Conservation (phyloP, 768 basidiomycete genomes). For the Psilocybe azurescens region DNA sequence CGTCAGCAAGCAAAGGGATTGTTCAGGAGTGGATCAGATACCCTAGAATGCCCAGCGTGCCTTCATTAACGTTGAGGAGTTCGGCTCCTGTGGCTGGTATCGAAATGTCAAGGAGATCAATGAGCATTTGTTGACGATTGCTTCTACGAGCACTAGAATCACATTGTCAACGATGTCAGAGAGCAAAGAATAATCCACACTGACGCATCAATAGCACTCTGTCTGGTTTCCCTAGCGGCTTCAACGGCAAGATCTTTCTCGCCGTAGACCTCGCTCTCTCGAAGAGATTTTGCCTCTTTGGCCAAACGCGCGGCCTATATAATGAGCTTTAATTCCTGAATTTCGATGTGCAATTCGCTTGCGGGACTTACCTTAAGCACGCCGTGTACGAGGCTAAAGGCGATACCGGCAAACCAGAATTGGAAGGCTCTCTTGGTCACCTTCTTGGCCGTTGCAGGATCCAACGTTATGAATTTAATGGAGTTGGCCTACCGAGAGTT, state of each 20-base stretch:
- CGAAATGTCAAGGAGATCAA: constrained; percentile 88
- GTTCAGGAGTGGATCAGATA: constrained; percentile 33
- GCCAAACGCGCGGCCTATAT: constrained; percentile 63
- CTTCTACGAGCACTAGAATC: constrained; percentile 61
- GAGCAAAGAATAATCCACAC: constrained; percentile 25
- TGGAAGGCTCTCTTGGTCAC: constrained; percentile 73
- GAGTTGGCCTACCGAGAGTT: constrained; percentile 56
- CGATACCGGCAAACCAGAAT: constrained; percentile 89
- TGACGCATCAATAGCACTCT: constrained; percentile 61
- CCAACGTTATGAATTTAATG: constrained; percentile 66
- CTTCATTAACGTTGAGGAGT: constrained; percentile 80
- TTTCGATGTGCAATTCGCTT: neutral
- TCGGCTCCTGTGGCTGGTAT: constrained; percentile 87
- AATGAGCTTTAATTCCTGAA: neutral
- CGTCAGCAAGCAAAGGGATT: constrained; percentile 1
- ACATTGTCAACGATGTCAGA: neutral
- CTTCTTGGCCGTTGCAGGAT: constrained; percentile 62
- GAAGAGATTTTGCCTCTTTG: constrained; percentile 61
- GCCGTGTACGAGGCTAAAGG: constrained; percentile 76
- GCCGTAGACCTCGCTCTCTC: constrained; percentile 46
- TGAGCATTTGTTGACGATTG: constrained; percentile 78
- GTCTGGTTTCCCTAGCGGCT: constrained; percentile 66
- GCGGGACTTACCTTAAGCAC: constrained; percentile 59
- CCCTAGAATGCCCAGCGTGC: constrained; percentile 86
- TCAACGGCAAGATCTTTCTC: constrained; percentile 76